Conservation (phyloP, 2,329 filamentous ascomycete genomes). For the Trichoderma simmonsii region DNA sequence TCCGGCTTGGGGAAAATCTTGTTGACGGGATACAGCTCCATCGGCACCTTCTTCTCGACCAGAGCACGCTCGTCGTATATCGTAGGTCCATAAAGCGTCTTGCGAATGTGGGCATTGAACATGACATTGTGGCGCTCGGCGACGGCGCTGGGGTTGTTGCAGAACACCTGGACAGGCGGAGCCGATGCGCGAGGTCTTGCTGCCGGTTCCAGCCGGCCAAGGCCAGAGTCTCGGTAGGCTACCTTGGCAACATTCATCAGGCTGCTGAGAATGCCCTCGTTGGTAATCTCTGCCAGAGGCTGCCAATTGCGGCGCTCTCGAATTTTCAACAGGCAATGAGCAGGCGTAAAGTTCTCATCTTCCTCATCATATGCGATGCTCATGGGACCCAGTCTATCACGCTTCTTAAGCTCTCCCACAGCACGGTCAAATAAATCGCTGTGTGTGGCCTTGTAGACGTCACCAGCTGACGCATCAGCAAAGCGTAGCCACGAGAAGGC, state of each 20-base stretch:
- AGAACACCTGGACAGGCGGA: conserved; percentile 79
- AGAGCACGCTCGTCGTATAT: conserved; percentile 68
- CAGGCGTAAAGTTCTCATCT: conserved; percentile 61
- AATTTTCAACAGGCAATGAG: conserved; percentile 80
- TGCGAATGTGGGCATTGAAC: conserved; percentile 76
- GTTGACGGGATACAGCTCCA: conserved; percentile 59
- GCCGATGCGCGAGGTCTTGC: conserved; percentile 75
- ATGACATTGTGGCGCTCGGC: conserved; percentile 69
- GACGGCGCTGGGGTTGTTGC: conserved; percentile 62
- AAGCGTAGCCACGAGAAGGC: conserved; percentile 91
- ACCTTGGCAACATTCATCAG: conserved; percentile 75
- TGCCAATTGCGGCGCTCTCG: conserved; percentile 63
- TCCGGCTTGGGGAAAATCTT: conserved; percentile 73
- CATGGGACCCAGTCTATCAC: conserved; percentile 62
- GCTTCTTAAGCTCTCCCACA: conserved; percentile 53
- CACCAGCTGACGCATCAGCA: conserved; percentile 69
- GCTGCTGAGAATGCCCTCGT: conserved; percentile 67
- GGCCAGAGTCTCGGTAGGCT: conserved; percentile 65
- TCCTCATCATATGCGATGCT: conserved; percentile 68
- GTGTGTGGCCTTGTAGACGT: conserved; percentile 68
- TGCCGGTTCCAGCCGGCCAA: conserved; percentile 77
- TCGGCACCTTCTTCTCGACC: conserved; percentile 68
- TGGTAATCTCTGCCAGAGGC: conserved; percentile 66
- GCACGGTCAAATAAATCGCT: conserved; percentile 72
- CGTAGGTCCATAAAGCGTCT: conserved; percentile 67